Evolutionary conservation across 1,284 basidiomycete genomes (phyloP).

Genomic region (Ganoderma multipileum): DNA sequence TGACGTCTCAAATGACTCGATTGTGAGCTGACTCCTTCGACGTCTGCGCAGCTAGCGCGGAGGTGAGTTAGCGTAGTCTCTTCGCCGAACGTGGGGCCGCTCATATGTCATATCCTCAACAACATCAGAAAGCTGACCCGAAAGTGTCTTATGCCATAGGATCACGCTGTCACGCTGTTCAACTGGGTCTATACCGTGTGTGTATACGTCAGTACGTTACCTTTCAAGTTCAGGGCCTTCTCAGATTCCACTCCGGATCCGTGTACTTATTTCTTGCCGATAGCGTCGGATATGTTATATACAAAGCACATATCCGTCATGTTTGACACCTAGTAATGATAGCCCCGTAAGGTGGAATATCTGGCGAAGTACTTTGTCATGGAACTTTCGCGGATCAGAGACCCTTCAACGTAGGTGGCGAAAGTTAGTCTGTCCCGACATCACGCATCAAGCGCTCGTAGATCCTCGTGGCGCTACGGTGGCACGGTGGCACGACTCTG

Average conservation of each 20-base stretch:
- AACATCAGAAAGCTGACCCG: background rate
- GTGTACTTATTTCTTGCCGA: too few relatives aligned
- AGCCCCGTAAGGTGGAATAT: too few relatives aligned
- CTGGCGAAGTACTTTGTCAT: too few relatives aligned
- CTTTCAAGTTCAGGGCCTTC: too few relatives aligned
- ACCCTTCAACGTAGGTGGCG: background rate
- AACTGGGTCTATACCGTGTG: too few relatives aligned
- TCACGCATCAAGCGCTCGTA: slow-evolving; percentile 28
- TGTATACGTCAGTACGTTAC: too few relatives aligned
- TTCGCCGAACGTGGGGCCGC: background rate
- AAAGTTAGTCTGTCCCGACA: background rate
- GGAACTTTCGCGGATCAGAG: background rate
- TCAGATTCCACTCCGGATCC: too few relatives aligned
- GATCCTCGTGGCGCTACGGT: slow-evolving; percentile 16
- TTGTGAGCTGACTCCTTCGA: background rate
- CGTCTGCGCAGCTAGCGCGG: background rate
- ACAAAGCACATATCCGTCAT: too few relatives aligned
- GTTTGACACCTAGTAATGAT: background rate
- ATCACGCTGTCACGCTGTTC: too few relatives aligned
- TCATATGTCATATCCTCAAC: background rate
- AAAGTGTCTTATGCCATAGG: too few relatives aligned
- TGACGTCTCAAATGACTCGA: background rate
- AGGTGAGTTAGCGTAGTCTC: background rate
- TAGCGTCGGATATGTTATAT: too few relatives aligned
- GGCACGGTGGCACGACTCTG: too few relatives aligned